Evolutionary conservation across 768 basidiomycete genomes (phyloP).

Genomic region (Amanita pallidorosea): DNA sequence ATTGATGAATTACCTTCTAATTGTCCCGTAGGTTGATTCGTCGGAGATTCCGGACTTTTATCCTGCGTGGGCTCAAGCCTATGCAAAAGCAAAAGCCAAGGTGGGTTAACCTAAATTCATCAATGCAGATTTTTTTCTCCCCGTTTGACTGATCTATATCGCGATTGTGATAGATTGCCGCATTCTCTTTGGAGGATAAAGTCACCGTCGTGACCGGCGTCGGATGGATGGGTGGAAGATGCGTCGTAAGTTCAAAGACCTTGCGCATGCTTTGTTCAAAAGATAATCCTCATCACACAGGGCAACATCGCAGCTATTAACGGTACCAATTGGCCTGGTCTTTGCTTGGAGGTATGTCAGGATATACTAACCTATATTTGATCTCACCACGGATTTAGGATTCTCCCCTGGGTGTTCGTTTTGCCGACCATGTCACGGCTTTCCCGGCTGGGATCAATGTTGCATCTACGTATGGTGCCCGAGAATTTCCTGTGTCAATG

Average conservation of each 20-base stretch:
- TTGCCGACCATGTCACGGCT: conserved; percentile 58
- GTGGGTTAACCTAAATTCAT: conserved; percentile 16
- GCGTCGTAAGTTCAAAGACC: conserved; percentile 41
- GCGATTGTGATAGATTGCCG: conserved; percentile 25
- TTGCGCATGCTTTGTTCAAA: neutral
- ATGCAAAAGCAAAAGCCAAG: conserved; percentile 44
- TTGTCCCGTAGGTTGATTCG: conserved; percentile 18
- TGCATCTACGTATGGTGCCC: conserved; percentile 57
- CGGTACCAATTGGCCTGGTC: conserved; percentile 43
- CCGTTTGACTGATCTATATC: no score
- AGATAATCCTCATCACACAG: conserved; percentile 12
- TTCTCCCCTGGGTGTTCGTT: conserved; percentile 71
- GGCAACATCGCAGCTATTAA: conserved; percentile 49
- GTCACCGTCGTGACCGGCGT: conserved; percentile 56
- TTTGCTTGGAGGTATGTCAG: conserved; percentile 53
- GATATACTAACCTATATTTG: neutral
- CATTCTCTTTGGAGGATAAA: conserved; percentile 52
- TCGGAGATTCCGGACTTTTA: conserved; percentile 33
- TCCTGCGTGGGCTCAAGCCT: conserved; percentile 50
- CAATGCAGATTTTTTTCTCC: no score
- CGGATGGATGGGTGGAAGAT: conserved; percentile 53
- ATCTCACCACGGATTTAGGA: conserved; percentile 26
- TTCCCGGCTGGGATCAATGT: conserved; percentile 83
- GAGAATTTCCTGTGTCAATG: neutral
- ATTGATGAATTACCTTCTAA: neutral